Evolutionary conservation across 2,329 filamentous ascomycete genomes (phyloP), one percentile per base, ranked within the genome.

Genomic region (Bipolaris sorokiniana): DNA sequence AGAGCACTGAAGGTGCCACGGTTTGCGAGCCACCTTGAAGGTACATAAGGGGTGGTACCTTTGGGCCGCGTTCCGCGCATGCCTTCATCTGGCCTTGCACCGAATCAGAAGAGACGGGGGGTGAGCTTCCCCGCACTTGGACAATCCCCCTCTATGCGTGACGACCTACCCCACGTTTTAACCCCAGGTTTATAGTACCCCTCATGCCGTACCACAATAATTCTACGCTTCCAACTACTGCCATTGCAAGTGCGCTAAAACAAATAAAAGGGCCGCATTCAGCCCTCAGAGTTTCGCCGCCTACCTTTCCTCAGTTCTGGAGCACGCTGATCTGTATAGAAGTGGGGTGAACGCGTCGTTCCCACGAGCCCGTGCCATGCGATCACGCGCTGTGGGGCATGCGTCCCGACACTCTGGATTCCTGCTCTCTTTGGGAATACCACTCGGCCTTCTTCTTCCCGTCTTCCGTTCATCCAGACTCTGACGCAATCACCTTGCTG

Each of bases 41-140:
- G 62, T 68, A 71, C 68, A 69, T 65, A 66, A 64, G 55, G 51
- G 53, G 51, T 40, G 48, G 63, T 66, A 69, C 61, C 61, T 65
- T 56, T 64, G 50, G 63, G 64, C 63, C 62, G 63, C 58, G 59
- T 57, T 56, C 56, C 54, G 49, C 42, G 51, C 60, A 56, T 60
- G 57, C 23, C 15, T 59, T 57, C 26, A 16, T 20, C 36, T 33
- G 20, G 51, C 57, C 46, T 62, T 66, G 65, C 65, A 57, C 61
- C 67, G 67, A 65, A 63, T 61, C 34, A 51, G 58, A 38, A 28
- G 22, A 41, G 34, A 44, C 44, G 15, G 38, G 40, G 34, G 15
- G 5, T 31, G 41, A 50, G 51, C 59, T 69, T 69, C 67, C 67
- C 67, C 67, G 67, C 67, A 69, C 64, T 54, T 51, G 48, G 52